Evolutionary conservation across 768 basidiomycete genomes (phyloP).

Genomic region (Phaeotremella skinneri): DNA sequence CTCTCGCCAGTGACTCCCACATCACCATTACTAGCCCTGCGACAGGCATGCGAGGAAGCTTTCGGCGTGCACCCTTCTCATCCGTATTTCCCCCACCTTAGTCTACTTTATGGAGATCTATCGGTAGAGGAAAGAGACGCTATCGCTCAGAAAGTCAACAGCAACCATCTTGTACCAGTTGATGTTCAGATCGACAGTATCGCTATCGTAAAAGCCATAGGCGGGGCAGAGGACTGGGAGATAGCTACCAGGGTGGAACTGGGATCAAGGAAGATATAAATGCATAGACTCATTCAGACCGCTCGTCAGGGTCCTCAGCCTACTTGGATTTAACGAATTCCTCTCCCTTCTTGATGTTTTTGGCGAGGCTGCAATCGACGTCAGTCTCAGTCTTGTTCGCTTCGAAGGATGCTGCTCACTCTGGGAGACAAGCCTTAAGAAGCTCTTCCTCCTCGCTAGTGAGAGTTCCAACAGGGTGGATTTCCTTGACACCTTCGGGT

Average conservation of each 20-base stretch:
- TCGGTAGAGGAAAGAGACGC: conserved; percentile 19
- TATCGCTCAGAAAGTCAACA: conserved; percentile 14
- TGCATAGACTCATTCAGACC: background rate
- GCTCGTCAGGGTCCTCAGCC: background rate
- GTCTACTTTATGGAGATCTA: conserved; percentile 35
- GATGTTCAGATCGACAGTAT: background rate
- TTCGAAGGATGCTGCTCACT: conserved; percentile 49
- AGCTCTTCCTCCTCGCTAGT: conserved; percentile 71
- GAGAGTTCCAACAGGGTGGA: conserved; percentile 73
- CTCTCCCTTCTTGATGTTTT: conserved; percentile 93
- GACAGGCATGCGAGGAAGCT: conserved; percentile 15
- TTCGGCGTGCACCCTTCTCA: conserved; percentile 11
- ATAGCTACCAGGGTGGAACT: conserved; percentile 2
- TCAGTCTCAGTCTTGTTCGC: background rate
- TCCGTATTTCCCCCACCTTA: conserved; percentile 35
- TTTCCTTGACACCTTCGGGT: conserved; percentile 73
- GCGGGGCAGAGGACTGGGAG: conserved; percentile 7
- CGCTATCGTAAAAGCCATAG: conserved; percentile 4
- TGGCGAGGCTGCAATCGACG: conserved; percentile 61
- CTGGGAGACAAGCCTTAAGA: conserved; percentile 74
- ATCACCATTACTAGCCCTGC: conserved; percentile 11
- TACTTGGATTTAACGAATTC: conserved; percentile 46
- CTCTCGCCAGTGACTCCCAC: conserved; percentile 20
- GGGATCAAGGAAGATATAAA: background rate
- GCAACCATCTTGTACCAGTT: background rate